Base-by-base conservation (phyloP, 352 stramenopile genomes). In the Pythium coloratum region DNA sequence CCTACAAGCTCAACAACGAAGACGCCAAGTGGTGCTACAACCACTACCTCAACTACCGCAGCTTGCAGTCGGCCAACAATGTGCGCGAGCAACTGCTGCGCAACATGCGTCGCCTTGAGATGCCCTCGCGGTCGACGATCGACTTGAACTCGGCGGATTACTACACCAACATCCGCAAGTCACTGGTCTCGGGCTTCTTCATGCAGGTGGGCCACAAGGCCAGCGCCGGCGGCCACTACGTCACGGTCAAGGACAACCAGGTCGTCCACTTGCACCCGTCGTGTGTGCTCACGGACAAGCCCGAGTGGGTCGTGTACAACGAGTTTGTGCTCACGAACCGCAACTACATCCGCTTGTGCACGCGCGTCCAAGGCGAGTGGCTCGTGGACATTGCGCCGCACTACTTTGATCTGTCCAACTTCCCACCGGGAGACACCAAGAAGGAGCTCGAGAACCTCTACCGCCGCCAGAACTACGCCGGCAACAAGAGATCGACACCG, bases 211-310 rank as follows among this genome's bases (percentile, higher is more conserved):
- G 91, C 0, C 96, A 98, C 74, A 92, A 91, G 68, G 72, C 71
- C 7, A 82, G 73, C 32, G 64, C 63, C 5, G 78, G 85, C 34
- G 97, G 97, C 50, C 88, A 97, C 62, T 99, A 99, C 80, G 77
- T 99, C 33, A 99, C 98, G 6, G 92, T 99, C 49, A 99, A 99
- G 80, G 97, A 99, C 76, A 99, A 99, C 78, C 97, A 99, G 76
- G 88, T 98, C 10, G 97, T 99, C 36, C 88, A 96, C 57, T 80
- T 99, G 59, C 97, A 99, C 77, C 97, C 97, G 55, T 96, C 93
- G n/a, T 98, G 92, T 36, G 93, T 98, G 51, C 76, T 99, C 1
- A 90, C 98, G 68, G 89, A 92, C 71, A 98, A 98, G 76, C 97
- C 97, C 33, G 90, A 98, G 56, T 99, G 97, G 97, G 96, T 99